phyloP scores from a whole-genome alignment of 2,329 filamentous ascomycete species.

The Monosporascus sp. region DNA sequence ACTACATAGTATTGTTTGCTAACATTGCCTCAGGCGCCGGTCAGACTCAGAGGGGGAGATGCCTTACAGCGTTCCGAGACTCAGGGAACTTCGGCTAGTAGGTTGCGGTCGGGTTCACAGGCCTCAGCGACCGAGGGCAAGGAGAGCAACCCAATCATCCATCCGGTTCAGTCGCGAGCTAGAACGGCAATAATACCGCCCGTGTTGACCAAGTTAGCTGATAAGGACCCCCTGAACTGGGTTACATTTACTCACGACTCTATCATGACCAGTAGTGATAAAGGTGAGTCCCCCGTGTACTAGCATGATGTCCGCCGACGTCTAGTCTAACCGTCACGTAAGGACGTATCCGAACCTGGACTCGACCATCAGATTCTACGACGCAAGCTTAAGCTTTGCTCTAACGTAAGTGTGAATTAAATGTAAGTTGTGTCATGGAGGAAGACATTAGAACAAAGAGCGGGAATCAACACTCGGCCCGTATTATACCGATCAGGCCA shows the following conservation, averaged over 20 bases:
- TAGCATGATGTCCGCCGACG: neutral
- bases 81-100: slow-evolving; percentile 50
- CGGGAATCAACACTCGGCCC: neutral
- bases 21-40: neutral
- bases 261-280: slow-evolving; percentile 88
- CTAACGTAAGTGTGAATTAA: neutral
- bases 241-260: slow-evolving; percentile 89
- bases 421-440: neutral
- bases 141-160: slow-evolving; percentile 59
- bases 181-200: slow-evolving; percentile 83
- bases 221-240: slow-evolving; percentile 84
- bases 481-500: neutral
- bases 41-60: neutral
- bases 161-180: slow-evolving; percentile 79
- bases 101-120: slow-evolving; percentile 67
- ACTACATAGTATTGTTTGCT: neutral
- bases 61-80: slow-evolving; percentile 55
- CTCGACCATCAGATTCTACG: slow-evolving; percentile 33
- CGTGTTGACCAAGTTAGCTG: slow-evolving; percentile 81
- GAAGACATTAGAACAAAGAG: neutral
- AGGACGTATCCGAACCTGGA: slow-evolving; percentile 40
- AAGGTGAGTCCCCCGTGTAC: slow-evolving; percentile 54
- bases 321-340: slow-evolving; percentile 6
- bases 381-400: slow-evolving; percentile 14
- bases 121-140: slow-evolving; percentile 46